phyloP scores from a whole-genome alignment of 331 rosid species.

The Erythrophleum ivorense region DNA sequence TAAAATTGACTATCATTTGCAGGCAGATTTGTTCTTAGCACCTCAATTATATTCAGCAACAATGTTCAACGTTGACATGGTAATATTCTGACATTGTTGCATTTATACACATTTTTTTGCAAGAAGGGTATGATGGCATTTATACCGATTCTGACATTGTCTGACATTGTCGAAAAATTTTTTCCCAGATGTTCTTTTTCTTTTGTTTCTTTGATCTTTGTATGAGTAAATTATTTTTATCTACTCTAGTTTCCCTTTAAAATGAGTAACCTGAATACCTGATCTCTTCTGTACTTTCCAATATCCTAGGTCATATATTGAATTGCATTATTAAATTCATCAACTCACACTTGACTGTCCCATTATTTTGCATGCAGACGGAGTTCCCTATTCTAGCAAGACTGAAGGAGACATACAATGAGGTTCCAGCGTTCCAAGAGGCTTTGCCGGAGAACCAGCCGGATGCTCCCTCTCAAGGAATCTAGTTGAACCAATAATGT shows the following conservation, averaged over 20 bases:
- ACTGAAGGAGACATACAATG: neutral
- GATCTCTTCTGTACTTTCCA: neutral
- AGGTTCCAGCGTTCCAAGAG: neutral
- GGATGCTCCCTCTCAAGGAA: slow-evolving; percentile 18
- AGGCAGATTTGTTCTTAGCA: slow-evolving; percentile 26
- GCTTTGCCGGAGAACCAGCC: slow-evolving; percentile 15
- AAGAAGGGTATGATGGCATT: neutral
- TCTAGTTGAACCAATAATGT: slow-evolving; percentile 36
- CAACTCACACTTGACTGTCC: neutral
- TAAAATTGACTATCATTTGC: neutral
- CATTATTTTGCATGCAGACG: neutral
- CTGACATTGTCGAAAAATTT: too few relatives aligned
- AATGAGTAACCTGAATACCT: neutral
- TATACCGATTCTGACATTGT: too few relatives aligned
- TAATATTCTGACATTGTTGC: neutral
- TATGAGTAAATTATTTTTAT: neutral
- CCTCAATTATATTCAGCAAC: neutral
- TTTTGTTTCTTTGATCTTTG: neutral
- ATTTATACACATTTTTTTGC: neutral
- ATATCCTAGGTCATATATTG: neutral
- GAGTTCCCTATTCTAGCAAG: slow-evolving; percentile 13
- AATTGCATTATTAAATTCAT: slow-evolving; percentile 1
- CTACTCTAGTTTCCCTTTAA: neutral
- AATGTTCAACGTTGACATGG: slow-evolving; percentile 5
- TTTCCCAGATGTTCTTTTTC: neutral